These are phyloP conservation scores for Alternaria sp. DNA, from an alignment of 2,329 filamentous ascomycete genomes.

Conservation along the genomic window DNA sequence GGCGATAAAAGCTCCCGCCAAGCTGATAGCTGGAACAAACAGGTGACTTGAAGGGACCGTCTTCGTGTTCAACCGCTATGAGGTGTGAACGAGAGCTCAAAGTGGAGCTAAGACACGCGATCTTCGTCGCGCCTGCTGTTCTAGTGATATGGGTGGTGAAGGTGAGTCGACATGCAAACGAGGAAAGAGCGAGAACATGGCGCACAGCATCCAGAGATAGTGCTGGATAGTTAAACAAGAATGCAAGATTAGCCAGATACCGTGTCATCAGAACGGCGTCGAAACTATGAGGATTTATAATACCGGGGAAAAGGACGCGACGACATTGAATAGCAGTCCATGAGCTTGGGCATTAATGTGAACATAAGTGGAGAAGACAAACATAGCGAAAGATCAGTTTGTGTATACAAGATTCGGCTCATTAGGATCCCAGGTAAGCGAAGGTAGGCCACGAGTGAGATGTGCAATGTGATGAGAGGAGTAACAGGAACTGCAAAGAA, in stretches of 20 bases:
- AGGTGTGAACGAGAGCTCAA: background rate
- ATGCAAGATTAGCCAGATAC: background rate
- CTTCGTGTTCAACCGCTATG: background rate
- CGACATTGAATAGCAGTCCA: background rate
- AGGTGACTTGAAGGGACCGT: background rate
- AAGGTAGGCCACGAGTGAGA: background rate
- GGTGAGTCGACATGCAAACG: background rate
- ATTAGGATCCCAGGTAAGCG: background rate
- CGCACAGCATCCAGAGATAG: background rate
- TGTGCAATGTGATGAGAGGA: background rate
- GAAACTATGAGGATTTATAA: background rate
- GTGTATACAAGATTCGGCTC: background rate
- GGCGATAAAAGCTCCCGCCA: slow-evolving; percentile 5
- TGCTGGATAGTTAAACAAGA: background rate
- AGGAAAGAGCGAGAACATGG: slow-evolving; percentile 2
- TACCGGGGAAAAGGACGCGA: background rate
- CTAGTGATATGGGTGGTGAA: slow-evolving; percentile 9
- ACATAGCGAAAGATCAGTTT: background rate
- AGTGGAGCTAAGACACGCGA: slow-evolving; percentile 3
- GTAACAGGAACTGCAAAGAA: background rate
- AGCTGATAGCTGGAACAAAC: slow-evolving; percentile 8
- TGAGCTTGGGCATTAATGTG: background rate
- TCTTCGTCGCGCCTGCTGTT: slow-evolving; percentile 15
- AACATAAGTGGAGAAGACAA: background rate
- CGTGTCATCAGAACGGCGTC: background rate